Base-by-base conservation (phyloP, 2,329 filamentous ascomycete genomes). In the Polychaeton citri region DNA sequence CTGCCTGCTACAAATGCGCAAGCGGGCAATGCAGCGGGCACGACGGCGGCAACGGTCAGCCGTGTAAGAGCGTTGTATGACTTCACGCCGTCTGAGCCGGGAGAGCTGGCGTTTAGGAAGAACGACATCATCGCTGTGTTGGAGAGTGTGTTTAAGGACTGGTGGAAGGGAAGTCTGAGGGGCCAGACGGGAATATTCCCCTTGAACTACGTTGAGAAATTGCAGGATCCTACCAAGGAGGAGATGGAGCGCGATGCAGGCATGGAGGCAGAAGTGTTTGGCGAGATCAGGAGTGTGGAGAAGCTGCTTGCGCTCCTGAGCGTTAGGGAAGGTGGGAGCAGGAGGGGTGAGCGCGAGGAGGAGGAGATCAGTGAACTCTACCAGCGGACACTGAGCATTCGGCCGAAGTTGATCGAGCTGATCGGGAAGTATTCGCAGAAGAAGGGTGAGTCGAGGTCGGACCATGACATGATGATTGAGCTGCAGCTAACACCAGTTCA, bases 381-480 rank as follows among this genome's bases (percentile, higher is more conserved):
- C 54, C 87, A 98, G 55, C 85, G 87, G 44, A 96, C 90, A 0
- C 62, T 96, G 44, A 83, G 87, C 3, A 98, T 98, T 51, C 74
- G 90, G 20, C 90, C 90, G 9, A 98, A 98, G 65, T 66, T 98
- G 43, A 96, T 98, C 56, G 92, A 96, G 64, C 66, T 98, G 34
- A 98, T 98, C 56, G 90, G 92, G 43, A 96, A 96, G 59, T 98
- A 98, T 57, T 96, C 90, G 7, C 90, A 98, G 58, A 96, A 94
- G 73, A 98, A 98, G 64, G 87, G 86, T 88, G 64, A 47, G 56
- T 39, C 10, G n/a, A 34, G 12, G 10, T 13, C 1, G 2, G 12
- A 9, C 10, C 12, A 5, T 16, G 30, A 13, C 10, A 16, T 16
- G 12, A 15, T 19, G 5, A 17, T 5, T 10, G 10, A 10, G 13